Percentiles rank a stretch among this genome's conserved stretches.
Evolutionary conservation across 116 monocot species (phyloP).

Genomic region (Posidonia oceanica): DNA sequence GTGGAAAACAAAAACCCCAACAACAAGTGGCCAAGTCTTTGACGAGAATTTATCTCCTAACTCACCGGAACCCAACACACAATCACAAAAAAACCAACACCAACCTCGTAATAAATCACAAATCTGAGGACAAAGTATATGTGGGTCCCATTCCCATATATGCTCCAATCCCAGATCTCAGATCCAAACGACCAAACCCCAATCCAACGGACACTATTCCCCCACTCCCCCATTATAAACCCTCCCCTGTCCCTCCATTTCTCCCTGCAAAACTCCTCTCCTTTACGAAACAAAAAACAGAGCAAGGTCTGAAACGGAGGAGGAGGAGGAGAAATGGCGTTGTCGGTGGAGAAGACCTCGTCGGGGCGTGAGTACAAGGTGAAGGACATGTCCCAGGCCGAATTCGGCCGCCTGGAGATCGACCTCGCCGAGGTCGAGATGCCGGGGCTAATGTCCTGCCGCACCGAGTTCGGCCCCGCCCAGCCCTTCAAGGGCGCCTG

Average conservation of each 20-base stretch:
- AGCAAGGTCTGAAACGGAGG: not conserved
- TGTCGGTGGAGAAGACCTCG: conserved; percentile 67
- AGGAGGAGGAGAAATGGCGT: conserved; percentile 28
- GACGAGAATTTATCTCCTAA: no score
- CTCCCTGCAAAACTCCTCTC: not conserved
- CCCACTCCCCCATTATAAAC: not conserved
- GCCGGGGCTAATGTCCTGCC: conserved; percentile 86
- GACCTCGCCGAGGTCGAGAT: conserved; percentile 97
- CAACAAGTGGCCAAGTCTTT: no score
- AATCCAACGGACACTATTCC: conserved; percentile 1
- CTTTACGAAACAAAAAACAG: not conserved
- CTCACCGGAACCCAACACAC: no score
- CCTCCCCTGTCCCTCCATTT: not conserved
- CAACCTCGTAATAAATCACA: no score
- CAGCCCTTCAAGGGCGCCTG: conserved; percentile 69
- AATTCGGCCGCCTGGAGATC: conserved; percentile 95
- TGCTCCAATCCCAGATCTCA: not conserved
- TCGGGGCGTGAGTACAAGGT: conserved; percentile 97
- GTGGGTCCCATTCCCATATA: no score
- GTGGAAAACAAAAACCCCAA: no score
- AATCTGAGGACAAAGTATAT: no score
- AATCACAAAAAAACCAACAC: no score
- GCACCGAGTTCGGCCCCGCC: conserved; percentile 71
- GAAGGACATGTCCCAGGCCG: conserved; percentile 88
- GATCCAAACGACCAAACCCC: not conserved